Evolutionary conservation across 371 early-diverging fungal genomes (phyloP).

Genomic region (Phascolomyces articulosus): DNA sequence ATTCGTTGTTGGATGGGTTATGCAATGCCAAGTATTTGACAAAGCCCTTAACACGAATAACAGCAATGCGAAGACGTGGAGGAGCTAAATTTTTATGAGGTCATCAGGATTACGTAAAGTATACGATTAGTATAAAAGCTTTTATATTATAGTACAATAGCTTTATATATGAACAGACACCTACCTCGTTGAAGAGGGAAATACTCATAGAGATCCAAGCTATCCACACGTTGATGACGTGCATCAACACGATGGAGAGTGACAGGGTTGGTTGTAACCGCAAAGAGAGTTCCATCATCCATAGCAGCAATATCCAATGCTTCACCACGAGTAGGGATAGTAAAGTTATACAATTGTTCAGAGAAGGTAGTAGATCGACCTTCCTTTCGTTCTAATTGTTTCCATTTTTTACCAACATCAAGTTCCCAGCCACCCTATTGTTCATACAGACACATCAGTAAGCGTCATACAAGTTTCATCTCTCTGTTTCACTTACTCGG

Average conservation of each 20-base stretch:
- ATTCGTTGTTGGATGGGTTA: conserved; percentile 69
- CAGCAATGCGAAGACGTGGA: conserved; percentile 59
- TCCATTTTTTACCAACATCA: conserved; percentile 55
- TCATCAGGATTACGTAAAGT: no score
- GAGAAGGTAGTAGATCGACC: conserved; percentile 69
- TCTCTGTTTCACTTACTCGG: conserved; percentile 26
- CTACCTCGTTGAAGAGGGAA: conserved; percentile 67
- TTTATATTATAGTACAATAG: no score
- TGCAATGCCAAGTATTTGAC: conserved; percentile 64
- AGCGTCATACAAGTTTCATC: background rate
- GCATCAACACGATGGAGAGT: conserved; percentile 68
- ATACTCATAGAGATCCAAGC: conserved; percentile 79
- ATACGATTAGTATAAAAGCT: no score
- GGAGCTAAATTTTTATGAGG: conserved; percentile 43
- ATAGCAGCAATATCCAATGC: conserved; percentile 66
- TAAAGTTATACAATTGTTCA: conserved; percentile 73
- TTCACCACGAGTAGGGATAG: conserved; percentile 73
- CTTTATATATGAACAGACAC: background rate
- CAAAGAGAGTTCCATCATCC: conserved; percentile 60
- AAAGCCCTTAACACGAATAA: conserved; percentile 39
- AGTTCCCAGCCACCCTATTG: conserved; percentile 64
- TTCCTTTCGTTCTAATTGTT: conserved; percentile 70
- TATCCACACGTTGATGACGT: conserved; percentile 55
- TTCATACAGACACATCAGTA: background rate
- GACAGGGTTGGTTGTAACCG: conserved; percentile 72